phyloP scores from a whole-genome alignment of 805 yeast genomes.

The Phaffomyces opuntiae region DNA sequence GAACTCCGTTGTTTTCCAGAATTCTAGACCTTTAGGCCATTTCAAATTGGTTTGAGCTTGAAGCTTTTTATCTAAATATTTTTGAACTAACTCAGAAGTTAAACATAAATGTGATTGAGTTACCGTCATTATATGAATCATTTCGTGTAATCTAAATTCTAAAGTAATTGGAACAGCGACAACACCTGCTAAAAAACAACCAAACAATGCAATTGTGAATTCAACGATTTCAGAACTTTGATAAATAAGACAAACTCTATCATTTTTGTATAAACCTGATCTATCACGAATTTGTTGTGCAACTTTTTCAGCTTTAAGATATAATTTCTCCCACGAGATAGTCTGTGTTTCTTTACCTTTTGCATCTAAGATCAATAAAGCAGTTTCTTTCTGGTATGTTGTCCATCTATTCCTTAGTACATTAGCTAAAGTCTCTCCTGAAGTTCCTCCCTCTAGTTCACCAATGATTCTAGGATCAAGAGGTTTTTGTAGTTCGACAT shows the following conservation, averaged over 20 bases:
- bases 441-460: slow-evolving; percentile 30
- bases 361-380: slow-evolving; percentile 63
- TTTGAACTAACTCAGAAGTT: slow-evolving; percentile 73
- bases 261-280: slow-evolving; percentile 68
- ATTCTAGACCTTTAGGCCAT: slow-evolving; percentile 70
- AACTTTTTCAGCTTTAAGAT: slow-evolving; percentile 75
- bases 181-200: slow-evolving; percentile 88
- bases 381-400: slow-evolving; percentile 57
- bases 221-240: slow-evolving; percentile 81
- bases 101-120: slow-evolving; percentile 76
- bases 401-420: slow-evolving; percentile 69
- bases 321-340: slow-evolving; percentile 87
- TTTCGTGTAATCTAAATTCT: slow-evolving; percentile 59
- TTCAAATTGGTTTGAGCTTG: slow-evolving; percentile 39
- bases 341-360: slow-evolving; percentile 74
- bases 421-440: slow-evolving; percentile 58
- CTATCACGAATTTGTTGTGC: slow-evolving; percentile 77
- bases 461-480: slow-evolving; percentile 51
- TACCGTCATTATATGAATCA: slow-evolving; percentile 59
- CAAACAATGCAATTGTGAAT: slow-evolving; percentile 78
- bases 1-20: slow-evolving; percentile 84
- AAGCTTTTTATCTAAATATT: slow-evolving; percentile 58
- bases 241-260: slow-evolving; percentile 77
- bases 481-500: slow-evolving; percentile 31
- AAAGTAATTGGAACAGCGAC: slow-evolving; percentile 92